phyloP scores from a whole-genome alignment of 1,284 basidiomycete genomes.

The Trichosporon inkin region DNA sequence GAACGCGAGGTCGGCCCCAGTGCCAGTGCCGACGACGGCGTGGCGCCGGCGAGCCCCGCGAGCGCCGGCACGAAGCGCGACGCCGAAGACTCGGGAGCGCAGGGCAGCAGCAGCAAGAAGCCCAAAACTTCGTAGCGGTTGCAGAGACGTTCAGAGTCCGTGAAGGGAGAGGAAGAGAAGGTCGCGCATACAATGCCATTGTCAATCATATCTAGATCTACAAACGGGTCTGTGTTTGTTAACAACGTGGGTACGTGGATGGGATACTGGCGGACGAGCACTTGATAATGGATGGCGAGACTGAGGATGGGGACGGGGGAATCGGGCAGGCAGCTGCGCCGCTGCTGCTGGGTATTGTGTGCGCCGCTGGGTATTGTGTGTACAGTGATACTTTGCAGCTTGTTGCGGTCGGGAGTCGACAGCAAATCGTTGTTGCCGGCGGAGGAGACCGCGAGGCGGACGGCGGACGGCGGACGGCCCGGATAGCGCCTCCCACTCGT shows the following conservation, averaged over 20 bases:
- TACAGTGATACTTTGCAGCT: no score
- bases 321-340: no score
- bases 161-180: neutral
- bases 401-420: no score
- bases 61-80: conserved; percentile 9
- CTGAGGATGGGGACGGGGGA: neutral
- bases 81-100: conserved; percentile 3
- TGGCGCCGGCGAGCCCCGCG: neutral
- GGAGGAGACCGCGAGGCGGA: no score
- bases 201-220: conserved; percentile 2
- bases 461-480: neutral
- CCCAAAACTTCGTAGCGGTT: neutral
- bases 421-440: no score
- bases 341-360: no score
- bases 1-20: neutral
- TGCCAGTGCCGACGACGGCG: neutral
- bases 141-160: no score
- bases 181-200: conserved; percentile 10
- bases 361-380: no score
- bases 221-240: conserved; percentile 1
- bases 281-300: neutral
- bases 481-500: neutral
- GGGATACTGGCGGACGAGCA: no score
- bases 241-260: no score
- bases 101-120: conserved; percentile 21